Evolutionary conservation across 164 flowering plant genomes (phyloP), one percentile per base, ranked within the genome.

Genomic region (Magnolia kwangsiensis): DNA sequence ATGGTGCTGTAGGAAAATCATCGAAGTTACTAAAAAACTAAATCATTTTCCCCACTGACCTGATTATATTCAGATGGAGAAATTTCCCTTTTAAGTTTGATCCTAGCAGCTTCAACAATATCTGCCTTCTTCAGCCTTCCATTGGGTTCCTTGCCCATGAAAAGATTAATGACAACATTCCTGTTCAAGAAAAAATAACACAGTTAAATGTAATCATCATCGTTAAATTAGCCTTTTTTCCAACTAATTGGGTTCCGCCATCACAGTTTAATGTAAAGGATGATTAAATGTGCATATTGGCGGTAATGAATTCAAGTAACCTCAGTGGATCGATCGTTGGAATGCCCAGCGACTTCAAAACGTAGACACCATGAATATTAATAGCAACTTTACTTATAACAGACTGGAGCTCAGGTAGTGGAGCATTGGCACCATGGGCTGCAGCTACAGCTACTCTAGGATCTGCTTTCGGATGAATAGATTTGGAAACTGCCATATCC

Each of bases 291-390:
- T 6, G 16, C 20, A 49, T 7, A 66, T 8, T 20, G 23, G 51
- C 18, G 10, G 27, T 5, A 61, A 3, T 8, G 51, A 13, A 10
- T 4, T 23, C 18, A 11, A 24, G 72, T 61, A 75, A 90, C 97
- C 98, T 93, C 61, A 95, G 78, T 76, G 81, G 78, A 80, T 89
- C 87, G 67, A 79, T 74, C 77, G 84, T 83, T 27, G 97, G 84
- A 78, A 84, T 77, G 23, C 87, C 91, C 1, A 90, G 90, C 55
- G 93, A 82, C 80, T 85, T 93, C 72, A 81, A 82, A 71, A 92
- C 93, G 84, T 86, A 95, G 65, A 82, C 81, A 71, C 90, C 98
- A 83, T 92, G 93, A 50, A 95, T 81, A 45, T 88, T 82, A 2
- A 72, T 67, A 29, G 98, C 96, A 83, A 88, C 82, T 82, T 89